phyloP scores from a whole-genome alignment of 441 rosid species.

The Aquilaria agallochum region DNA sequence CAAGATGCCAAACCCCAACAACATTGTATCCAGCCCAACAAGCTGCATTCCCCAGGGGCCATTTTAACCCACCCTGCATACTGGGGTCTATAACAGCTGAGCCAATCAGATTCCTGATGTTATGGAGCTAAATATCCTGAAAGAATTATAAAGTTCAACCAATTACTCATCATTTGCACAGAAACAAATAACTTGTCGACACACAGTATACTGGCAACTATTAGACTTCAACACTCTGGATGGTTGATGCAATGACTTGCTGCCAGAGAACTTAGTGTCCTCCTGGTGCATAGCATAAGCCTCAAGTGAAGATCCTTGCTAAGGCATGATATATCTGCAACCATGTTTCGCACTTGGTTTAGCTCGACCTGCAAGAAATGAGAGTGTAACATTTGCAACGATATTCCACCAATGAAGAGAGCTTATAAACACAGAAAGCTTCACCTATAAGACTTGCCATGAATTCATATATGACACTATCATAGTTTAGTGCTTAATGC shows the following conservation, averaged over 20 bases:
- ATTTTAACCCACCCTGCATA: slow-evolving; percentile 63
- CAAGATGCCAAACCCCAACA: slow-evolving; percentile 44
- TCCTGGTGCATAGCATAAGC: slow-evolving; percentile 41
- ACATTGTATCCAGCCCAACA: slow-evolving; percentile 38
- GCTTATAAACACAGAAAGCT: not conserved
- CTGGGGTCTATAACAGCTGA: slow-evolving; percentile 51
- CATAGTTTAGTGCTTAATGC: too few relatives aligned
- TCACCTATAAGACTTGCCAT: too few relatives aligned
- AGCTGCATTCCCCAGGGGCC: slow-evolving; percentile 42
- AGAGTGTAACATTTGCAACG: too few relatives aligned
- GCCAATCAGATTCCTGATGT: slow-evolving; percentile 36
- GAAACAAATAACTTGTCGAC: too few relatives aligned
- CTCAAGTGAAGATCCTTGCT: slow-evolving; percentile 60
- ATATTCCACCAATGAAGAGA: too few relatives aligned
- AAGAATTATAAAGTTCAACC: not conserved
- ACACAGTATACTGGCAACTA: not conserved
- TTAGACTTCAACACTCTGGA: too few relatives aligned
- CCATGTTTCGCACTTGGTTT: slow-evolving; percentile 39
- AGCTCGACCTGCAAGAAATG: slow-evolving; percentile 43
- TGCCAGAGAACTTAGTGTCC: slow-evolving; percentile 28
- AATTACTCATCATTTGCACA: too few relatives aligned
- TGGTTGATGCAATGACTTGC: slow-evolving; percentile 32
- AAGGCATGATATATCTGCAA: slow-evolving; percentile 50
- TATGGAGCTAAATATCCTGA: slow-evolving; percentile 49
- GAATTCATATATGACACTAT: too few relatives aligned